Percentiles rank a stretch among this genome's conserved stretches.
Conservation (phyloP, 179 eudicot genomes). For the Dionaea muscipula region DNA sequence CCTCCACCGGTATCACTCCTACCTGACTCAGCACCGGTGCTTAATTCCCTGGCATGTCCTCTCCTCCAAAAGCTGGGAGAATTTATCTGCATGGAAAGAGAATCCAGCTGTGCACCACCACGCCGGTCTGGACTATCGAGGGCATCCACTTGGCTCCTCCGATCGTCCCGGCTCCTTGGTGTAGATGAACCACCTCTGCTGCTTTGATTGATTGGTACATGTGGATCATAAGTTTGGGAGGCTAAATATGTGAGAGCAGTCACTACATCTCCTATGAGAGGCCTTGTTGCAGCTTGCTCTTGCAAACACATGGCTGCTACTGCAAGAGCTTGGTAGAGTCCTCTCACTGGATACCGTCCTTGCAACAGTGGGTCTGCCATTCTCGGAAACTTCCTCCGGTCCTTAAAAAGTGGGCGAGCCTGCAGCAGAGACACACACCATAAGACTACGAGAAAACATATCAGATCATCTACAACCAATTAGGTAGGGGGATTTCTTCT, state of each 20-base stretch:
- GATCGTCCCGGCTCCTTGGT: slow-evolving; percentile 50
- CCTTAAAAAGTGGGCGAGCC: slow-evolving; percentile 81
- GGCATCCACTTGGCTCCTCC: slow-evolving; percentile 40
- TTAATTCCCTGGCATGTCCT: slow-evolving; percentile 38
- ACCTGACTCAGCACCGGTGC: slow-evolving; percentile 43
- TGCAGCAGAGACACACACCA: slow-evolving; percentile 15
- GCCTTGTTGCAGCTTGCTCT: slow-evolving; percentile 58
- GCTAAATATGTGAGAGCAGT: slow-evolving; percentile 50
- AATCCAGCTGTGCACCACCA: slow-evolving; percentile 32
- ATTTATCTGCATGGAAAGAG: slow-evolving; percentile 51
- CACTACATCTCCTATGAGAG: slow-evolving; percentile 63
- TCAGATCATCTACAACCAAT: no score
- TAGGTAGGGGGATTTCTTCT: no score
- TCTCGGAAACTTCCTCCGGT: slow-evolving; percentile 45
- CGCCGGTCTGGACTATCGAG: slow-evolving; percentile 47
- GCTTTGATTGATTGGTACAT: slow-evolving; percentile 39
- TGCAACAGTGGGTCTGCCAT: slow-evolving; percentile 71
- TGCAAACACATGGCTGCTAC: slow-evolving; percentile 90
- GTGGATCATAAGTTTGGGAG: slow-evolving; percentile 68
- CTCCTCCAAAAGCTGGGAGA: slow-evolving; percentile 68
- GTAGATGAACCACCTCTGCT: slow-evolving; percentile 31
- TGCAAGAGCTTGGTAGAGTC: slow-evolving; percentile 73
- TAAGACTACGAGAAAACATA: no score
- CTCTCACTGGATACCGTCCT: slow-evolving; percentile 46
- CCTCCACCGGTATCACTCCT: slow-evolving; percentile 48